Evolutionary conservation across 2,329 filamentous ascomycete species (phyloP), one percentile per base, ranked within the genome.

Genomic region (Monosporascus ibericus): DNA sequence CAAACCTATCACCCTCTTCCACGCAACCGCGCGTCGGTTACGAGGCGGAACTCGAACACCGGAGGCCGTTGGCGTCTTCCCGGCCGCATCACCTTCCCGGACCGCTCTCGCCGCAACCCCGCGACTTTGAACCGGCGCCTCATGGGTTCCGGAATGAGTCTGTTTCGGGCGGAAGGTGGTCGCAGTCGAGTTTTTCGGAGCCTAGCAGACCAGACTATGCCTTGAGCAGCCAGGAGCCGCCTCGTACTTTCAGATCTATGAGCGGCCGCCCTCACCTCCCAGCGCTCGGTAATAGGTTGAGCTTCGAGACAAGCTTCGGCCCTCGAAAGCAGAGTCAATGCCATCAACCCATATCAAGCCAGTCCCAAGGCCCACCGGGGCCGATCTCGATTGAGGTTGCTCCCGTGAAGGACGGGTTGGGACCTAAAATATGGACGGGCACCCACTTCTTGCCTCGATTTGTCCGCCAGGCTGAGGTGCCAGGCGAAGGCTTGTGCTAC

Each of bases 401-500:
- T 9, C 70, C 75, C 0, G 72, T 74, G 15, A 85, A 84, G 65
- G 82, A 86, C 63, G 79, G 78, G 1, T 69, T 86, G 15, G 83
- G 83, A 0, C 82, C 84, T 14, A 86, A 85, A 71, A 86, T 86
- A 54, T 86, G 84, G 84, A 86, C 82, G 1, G 84, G 84, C 25
- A 82, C 79, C 2, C 81, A 86, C 53, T 86, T 86, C 58, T 68
- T 87, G 51, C 84, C 84, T n/a, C 76, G 83, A 15, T 86, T 86
- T 60, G 77, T 86, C 25, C 75, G 78, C 48, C 77, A 81, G 44
- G 79, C 79, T 25, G 84, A 88, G 50, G 81, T 94, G 4, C 82
- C 86, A 0, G 89, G 88, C 8, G 88, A 94, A 68, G 90, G 89
- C 2, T 69, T 87, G 62, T 94, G 88, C 72, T 94, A 90, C 65